Evolutionary conservation across 2,329 filamentous ascomycete species (phyloP).

Genomic region (Zymoseptoria crescenta): DNA sequence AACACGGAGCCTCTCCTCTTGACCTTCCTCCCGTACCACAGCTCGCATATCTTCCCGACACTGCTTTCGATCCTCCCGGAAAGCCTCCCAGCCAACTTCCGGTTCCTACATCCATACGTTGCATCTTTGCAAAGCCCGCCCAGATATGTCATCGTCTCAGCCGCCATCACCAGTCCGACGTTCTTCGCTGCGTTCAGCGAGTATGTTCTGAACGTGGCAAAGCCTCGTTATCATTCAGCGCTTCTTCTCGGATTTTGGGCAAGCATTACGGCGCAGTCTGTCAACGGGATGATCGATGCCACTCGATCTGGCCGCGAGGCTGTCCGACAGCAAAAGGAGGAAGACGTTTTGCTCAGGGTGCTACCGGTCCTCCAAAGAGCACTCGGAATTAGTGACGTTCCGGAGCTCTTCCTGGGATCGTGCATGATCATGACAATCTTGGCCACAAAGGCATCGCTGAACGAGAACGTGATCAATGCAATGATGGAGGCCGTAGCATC

Average conservation of each 20-base stretch:
- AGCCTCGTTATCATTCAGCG: conserved; percentile 64
- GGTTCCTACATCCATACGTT: conserved; percentile 81
- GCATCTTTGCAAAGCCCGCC: conserved; percentile 68
- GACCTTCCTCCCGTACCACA: conserved; percentile 89
- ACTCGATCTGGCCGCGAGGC: conserved; percentile 66
- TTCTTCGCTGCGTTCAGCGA: conserved; percentile 72
- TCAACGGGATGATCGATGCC: conserved; percentile 73
- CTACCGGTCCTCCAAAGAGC: conserved; percentile 68
- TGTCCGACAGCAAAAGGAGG: conserved; percentile 71
- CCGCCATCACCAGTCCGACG: conserved; percentile 66
- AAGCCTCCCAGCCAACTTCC: conserved; percentile 66
- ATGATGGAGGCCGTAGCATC: conserved; percentile 82
- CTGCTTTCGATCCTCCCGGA: conserved; percentile 77
- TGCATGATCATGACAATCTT: conserved; percentile 88
- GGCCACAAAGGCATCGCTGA: conserved; percentile 70
- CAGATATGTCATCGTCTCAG: conserved; percentile 73
- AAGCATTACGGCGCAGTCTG: conserved; percentile 74
- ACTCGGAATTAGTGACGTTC: conserved; percentile 64
- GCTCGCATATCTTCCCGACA: conserved; percentile 73
- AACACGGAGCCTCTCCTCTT: conserved; percentile 72
- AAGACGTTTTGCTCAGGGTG: conserved; percentile 63
- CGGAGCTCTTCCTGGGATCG: conserved; percentile 74
- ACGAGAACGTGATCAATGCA: conserved; percentile 70
- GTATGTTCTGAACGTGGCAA: conserved; percentile 68
- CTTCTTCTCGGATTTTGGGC: conserved; percentile 85